Percentiles rank a stretch among this genome's conserved stretches.
phyloP scores from a whole-genome alignment of 192 early-diverging fungal species.

The Linnemannia elongata region DNA sequence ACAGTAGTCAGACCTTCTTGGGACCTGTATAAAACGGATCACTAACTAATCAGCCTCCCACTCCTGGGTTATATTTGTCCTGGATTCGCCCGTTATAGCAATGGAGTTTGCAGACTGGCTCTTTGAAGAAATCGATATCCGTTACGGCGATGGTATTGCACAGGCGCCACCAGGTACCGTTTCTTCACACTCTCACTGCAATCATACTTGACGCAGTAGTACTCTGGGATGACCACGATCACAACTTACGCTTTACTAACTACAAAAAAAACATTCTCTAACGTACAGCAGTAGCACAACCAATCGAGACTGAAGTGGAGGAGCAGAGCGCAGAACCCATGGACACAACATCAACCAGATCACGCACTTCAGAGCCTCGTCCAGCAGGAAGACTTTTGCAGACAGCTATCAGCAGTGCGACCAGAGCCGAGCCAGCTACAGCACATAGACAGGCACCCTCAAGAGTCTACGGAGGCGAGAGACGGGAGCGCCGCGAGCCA shows the following conservation, averaged over 20 bases:
- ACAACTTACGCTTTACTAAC: too few species aligned
- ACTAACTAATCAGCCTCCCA: background rate
- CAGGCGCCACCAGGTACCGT: conserved; percentile 19
- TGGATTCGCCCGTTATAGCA: conserved; percentile 3
- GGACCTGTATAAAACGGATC: background rate
- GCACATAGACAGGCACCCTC: conserved; percentile 31
- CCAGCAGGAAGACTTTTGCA: conserved; percentile 31
- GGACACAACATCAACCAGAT: conserved; percentile 11
- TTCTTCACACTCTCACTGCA: background rate
- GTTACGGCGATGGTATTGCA: background rate
- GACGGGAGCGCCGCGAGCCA: background rate
- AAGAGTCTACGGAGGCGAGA: conserved; percentile 35
- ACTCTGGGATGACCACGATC: too few species aligned
- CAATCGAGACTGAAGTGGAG: background rate
- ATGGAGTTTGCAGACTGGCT: conserved; percentile 44
- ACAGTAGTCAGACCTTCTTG: background rate
- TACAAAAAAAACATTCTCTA: background rate
- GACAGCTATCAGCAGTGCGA: conserved; percentile 46
- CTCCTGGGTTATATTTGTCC: background rate
- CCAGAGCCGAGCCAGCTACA: conserved; percentile 15
- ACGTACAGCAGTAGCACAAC: background rate
- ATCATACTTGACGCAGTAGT: background rate
- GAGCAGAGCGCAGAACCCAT: conserved; percentile 7
- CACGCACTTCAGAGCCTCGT: conserved; percentile 4
- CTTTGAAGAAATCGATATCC: conserved; percentile 8